Base-by-base conservation (phyloP, 73 alveolate genomes). In the Diophrys sp. region DNA sequence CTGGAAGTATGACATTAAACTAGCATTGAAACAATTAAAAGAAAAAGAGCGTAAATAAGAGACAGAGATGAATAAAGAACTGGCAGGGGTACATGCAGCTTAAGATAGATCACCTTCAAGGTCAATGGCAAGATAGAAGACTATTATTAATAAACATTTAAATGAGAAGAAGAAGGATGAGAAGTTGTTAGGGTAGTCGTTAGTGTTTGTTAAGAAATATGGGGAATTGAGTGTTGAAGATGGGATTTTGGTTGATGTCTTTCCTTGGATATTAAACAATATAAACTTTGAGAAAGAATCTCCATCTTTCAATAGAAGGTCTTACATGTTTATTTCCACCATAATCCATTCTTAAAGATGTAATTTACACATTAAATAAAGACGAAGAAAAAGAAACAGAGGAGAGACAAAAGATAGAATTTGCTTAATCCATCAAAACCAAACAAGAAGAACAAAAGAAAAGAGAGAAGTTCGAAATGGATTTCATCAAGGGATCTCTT, bases 291-390 rank as follows among this genome's bases (percentile, higher is more conserved):
- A n/a, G n/a, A n/a, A n/a, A n/a, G n/a, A n/a, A n/a, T n/a, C n/a
- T n/a, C n/a, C n/a, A n/a, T n/a, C n/a, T n/a, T n/a, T n/a, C n/a
- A n/a, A n/a, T n/a, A n/a, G n/a, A n/a, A n/a, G n/a, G n/a, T n/a
- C n/a, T n/a, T n/a, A n/a, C n/a, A n/a, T n/a, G n/a, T n/a, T n/a
- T n/a, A n/a, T n/a, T n/a, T n/a, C n/a, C n/a, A n/a, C n/a, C n/a
- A n/a, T n/a, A n/a, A n/a, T n/a, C n/a, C n/a, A n/a, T n/a, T 11
- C 18, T 44, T 29, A 80, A 71, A 75, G 94, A 87, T 70, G 90
- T 87, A 18, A 29, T 54, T 54, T 62, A 34, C 67, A 87, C 94
- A 24, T 57, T 87, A 27, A 28, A 74, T 33, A 29, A 80, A 68
- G 90, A 80, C 32, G 55, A 81, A 28, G 84, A 80, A 14, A 67